These are phyloP conservation scores for Uronychia binucleata DNA, from an alignment of 73 alveolate genomes.

Conservation along the genomic window DNA sequence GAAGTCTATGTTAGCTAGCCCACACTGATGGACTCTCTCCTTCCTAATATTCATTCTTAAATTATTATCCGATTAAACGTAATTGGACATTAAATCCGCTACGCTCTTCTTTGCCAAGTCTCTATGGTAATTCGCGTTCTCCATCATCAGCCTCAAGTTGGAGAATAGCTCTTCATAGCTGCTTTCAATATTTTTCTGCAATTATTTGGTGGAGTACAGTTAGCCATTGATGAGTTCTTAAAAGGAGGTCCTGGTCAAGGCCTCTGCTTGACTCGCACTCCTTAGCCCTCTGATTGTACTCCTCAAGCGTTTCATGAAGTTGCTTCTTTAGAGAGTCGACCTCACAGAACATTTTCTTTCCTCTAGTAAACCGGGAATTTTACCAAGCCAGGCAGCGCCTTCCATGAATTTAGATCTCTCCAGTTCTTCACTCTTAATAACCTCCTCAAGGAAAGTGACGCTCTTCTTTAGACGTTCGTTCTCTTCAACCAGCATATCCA, in stretches of 20 bases:
- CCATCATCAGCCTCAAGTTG: neutral
- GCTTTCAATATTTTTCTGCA: neutral
- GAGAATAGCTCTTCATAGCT: neutral
- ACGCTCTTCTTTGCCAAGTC: neutral
- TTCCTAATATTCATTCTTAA: conserved; percentile 78
- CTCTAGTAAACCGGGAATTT: no score
- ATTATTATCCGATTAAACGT: neutral
- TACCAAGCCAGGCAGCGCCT: neutral
- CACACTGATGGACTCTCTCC: conserved; percentile 77
- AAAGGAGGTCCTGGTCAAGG: neutral
- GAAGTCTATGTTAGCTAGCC: conserved; percentile 82
- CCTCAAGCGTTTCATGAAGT: neutral
- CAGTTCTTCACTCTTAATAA: neutral
- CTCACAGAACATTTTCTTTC: neutral
- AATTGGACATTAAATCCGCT: neutral
- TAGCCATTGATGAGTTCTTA: neutral
- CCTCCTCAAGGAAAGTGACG: neutral
- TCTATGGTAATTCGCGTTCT: neutral
- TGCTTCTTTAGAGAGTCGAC: neutral
- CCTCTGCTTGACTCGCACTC: neutral
- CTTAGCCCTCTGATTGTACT: neutral
- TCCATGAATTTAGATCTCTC: neutral
- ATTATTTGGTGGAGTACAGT: neutral
- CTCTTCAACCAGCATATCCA: neutral
- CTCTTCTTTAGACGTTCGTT: neutral